Conservation (phyloP, 345 rosid genomes). For the Chamaenerion angustifolium region DNA sequence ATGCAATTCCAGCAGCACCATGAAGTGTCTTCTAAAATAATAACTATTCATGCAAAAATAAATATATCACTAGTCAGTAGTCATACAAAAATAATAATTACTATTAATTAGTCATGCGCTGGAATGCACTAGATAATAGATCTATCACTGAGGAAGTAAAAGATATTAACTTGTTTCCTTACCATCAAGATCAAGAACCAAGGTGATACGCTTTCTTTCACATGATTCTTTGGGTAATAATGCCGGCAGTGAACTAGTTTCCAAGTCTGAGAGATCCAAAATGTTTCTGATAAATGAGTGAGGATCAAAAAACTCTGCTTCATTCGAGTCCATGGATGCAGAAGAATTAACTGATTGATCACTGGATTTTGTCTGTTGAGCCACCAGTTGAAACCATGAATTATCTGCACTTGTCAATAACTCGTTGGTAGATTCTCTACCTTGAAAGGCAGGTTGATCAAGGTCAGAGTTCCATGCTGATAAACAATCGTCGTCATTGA, state of each 20-base stretch:
- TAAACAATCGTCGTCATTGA: too few relatives aligned
- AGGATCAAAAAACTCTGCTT: constrained; percentile 13
- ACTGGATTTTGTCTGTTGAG: constrained; percentile 11
- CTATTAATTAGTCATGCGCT: not conserved
- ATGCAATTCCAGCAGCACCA: too few relatives aligned
- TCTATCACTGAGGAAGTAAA: not conserved
- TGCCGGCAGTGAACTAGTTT: constrained; percentile 11
- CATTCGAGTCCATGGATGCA: constrained; percentile 8
- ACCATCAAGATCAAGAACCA: constrained; percentile 21
- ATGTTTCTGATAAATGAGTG: constrained; percentile 12
- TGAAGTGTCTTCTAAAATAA: too few relatives aligned
- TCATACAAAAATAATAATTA: not conserved
- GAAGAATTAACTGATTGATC: constrained; percentile 6
- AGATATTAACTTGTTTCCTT: not conserved
- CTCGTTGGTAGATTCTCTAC: constrained; percentile 5
- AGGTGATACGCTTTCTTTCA: constrained; percentile 10
- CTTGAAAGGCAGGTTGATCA: constrained; percentile 7
- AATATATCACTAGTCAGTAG: too few relatives aligned
- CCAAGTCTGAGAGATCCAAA: constrained; percentile 13
- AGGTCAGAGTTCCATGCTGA: too few relatives aligned
- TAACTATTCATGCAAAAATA: too few relatives aligned
- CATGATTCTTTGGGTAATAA: constrained; percentile 10
- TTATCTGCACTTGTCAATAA: constrained; percentile 8
- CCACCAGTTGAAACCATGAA: constrained; percentile 8
- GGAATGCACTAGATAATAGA: not conserved